These are phyloP conservation scores for Penicillium sp. DNA, from an alignment of 2,329 filamentous ascomycete genomes.

Conservation along the genomic window DNA sequence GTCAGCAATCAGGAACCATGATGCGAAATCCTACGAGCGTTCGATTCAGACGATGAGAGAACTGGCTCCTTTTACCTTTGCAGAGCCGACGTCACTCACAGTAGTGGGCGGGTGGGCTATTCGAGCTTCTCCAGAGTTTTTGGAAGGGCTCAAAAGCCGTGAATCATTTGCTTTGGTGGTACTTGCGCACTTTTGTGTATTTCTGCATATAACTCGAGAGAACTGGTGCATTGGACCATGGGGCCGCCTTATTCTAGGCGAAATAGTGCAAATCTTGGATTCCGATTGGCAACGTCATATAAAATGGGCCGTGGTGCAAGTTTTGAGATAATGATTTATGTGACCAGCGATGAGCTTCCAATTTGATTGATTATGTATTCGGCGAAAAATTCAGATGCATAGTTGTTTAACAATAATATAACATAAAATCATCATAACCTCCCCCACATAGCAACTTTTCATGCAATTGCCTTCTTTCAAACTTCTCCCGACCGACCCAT, in stretches of 20 bases:
- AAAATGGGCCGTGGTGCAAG: slow-evolving; percentile 26
- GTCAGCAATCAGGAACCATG: not conserved
- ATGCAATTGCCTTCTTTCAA: not conserved
- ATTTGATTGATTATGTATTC: not conserved
- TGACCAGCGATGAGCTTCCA: not conserved
- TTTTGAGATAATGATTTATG: slow-evolving; percentile 6
- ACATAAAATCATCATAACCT: not conserved
- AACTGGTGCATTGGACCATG: slow-evolving; percentile 31
- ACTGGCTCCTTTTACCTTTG: slow-evolving; percentile 21
- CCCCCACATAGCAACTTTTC: not conserved
- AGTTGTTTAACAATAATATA: no score
- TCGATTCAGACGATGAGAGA: slow-evolving; percentile 19
- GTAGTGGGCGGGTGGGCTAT: slow-evolving; percentile 33
- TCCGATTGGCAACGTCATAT: slow-evolving; percentile 28
- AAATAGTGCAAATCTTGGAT: slow-evolving; percentile 23
- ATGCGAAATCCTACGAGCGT: slow-evolving; percentile 7
- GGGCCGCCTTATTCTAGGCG: slow-evolving; percentile 25
- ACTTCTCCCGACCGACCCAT: slow-evolving; percentile 2
- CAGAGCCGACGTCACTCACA: slow-evolving; percentile 29
- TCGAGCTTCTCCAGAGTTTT: slow-evolving; percentile 16
- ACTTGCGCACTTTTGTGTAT: slow-evolving; percentile 32
- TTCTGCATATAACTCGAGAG: slow-evolving; percentile 25
- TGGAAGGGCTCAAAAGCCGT: slow-evolving; percentile 20
- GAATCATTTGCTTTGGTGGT: slow-evolving; percentile 31
- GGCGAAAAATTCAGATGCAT: not conserved